phyloP scores from a whole-genome alignment of 2,329 filamentous ascomycete species.

The Microdochium bolleyi region DNA sequence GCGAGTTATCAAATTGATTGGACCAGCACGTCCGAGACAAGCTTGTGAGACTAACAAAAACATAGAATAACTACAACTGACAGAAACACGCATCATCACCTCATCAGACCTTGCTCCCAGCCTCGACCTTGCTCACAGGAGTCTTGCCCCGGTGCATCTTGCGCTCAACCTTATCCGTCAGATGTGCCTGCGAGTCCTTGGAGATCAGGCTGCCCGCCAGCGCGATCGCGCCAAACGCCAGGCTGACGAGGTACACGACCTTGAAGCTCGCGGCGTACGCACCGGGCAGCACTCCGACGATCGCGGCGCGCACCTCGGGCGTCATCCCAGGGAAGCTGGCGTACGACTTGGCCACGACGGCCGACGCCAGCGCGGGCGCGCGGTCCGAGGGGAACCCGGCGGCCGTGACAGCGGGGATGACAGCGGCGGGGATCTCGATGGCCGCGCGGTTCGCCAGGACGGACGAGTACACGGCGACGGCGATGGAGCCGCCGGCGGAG shows the following conservation, averaged over 20 bases:
- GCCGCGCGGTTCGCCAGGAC: slow-evolving; percentile 28
- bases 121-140: neutral
- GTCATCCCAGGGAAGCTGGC: slow-evolving; percentile 20
- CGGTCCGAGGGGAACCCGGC: slow-evolving; percentile 25
- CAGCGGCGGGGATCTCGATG: slow-evolving; percentile 22
- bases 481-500: slow-evolving; percentile 25
- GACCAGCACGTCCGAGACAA: too few species aligned
- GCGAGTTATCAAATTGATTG: too few species aligned
- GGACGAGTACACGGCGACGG: slow-evolving; percentile 28
- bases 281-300: slow-evolving; percentile 18
- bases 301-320: slow-evolving; percentile 18
- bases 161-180: slow-evolving; percentile 25
- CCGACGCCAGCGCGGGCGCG: slow-evolving; percentile 22
- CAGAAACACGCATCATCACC: neutral
- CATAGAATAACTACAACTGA: too few species aligned
- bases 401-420: slow-evolving; percentile 22
- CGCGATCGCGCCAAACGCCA: slow-evolving; percentile 28
- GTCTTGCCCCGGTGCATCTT: slow-evolving; percentile 16
- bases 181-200: slow-evolving; percentile 22
- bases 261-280: slow-evolving; percentile 29
- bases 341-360: slow-evolving; percentile 19
- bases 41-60: too few species aligned
- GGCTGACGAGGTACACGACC: slow-evolving; percentile 29
- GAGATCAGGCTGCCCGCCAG: slow-evolving; percentile 25
- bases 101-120: neutral